Conservation (phyloP, 768 basidiomycete genomes). For the Boletus barrowsii region DNA sequence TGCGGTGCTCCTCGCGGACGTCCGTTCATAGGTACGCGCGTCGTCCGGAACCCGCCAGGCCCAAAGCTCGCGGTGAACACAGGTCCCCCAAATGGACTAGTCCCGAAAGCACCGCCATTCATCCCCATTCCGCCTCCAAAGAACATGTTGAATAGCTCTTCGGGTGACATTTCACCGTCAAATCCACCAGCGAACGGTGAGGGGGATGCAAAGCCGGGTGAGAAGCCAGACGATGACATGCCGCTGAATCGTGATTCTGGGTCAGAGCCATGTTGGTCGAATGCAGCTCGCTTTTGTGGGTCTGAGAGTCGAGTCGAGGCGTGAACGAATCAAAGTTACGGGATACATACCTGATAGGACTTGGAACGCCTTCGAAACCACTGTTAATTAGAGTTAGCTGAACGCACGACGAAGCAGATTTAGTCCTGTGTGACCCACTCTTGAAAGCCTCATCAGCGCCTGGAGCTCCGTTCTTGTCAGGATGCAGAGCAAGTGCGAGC, state of each 20-base stretch:
- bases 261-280: conserved; percentile 81
- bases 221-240: conserved; percentile 53
- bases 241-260: conserved; percentile 82
- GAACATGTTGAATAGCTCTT: conserved; percentile 98
- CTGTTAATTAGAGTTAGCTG: conserved; percentile 39
- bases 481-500: conserved; percentile 87
- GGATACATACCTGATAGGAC: conserved; percentile 68
- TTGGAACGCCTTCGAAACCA: conserved; percentile 98
- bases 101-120: conserved; percentile 51
- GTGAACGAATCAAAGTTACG: neutral
- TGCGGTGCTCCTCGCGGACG: conserved; percentile 34
- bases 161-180: conserved; percentile 87
- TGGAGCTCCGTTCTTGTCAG: conserved; percentile 96
- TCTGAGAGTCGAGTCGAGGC: conserved; percentile 41
- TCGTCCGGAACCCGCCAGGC: conserved; percentile 76
- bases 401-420: neutral
- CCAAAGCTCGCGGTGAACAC: conserved; percentile 81
- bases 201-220: conserved; percentile 48
- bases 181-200: conserved; percentile 54
- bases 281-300: conserved; percentile 84
- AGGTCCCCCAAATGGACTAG: conserved; percentile 44
- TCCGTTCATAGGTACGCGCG: conserved; percentile 48
- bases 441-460: conserved; percentile 99
- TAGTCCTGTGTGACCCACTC: conserved; percentile 48
- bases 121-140: conserved; percentile 64